Percentiles rank a stretch among this genome's conserved stretches.
Evolutionary conservation across 2,329 filamentous ascomycete species (phyloP).

Genomic region (Colletotrichum costaricense): DNA sequence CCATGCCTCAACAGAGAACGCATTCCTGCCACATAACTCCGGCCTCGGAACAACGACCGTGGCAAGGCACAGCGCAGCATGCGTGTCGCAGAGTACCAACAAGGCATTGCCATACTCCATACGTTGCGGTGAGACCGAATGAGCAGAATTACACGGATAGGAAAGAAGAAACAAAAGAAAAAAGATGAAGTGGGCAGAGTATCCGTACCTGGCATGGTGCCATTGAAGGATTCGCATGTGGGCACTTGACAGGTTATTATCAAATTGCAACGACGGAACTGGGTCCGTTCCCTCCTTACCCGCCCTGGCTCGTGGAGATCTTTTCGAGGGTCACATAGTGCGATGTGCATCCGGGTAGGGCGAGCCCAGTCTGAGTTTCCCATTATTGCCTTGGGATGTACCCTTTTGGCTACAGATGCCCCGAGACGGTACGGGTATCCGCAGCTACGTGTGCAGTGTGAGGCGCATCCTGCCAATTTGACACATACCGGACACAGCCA

Average conservation of each 20-base stretch:
- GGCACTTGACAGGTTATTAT: neutral
- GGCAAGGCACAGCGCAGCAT: slow-evolving; percentile 5
- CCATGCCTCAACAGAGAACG: slow-evolving; percentile 3
- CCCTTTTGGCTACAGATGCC: neutral
- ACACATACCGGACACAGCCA: neutral
- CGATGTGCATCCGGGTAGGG: neutral
- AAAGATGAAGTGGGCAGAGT: neutral
- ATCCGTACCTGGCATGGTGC: neutral
- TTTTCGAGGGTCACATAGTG: neutral
- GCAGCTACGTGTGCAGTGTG: neutral
- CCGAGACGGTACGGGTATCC: neutral
- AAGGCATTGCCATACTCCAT: neutral
- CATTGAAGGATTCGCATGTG: neutral
- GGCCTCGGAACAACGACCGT: neutral
- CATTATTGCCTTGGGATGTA: neutral
- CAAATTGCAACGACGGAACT: neutral
- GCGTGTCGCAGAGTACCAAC: neutral
- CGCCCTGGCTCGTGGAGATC: neutral
- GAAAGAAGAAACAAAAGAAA: neutral
- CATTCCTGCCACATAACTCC: neutral
- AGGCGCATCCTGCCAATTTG: neutral
- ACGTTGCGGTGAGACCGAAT: neutral
- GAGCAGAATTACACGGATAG: neutral
- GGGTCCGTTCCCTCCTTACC: neutral
- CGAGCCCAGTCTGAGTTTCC: neutral